Conservation (phyloP, 2,329 filamentous ascomycete genomes). For the Talaromyces marneffei region DNA sequence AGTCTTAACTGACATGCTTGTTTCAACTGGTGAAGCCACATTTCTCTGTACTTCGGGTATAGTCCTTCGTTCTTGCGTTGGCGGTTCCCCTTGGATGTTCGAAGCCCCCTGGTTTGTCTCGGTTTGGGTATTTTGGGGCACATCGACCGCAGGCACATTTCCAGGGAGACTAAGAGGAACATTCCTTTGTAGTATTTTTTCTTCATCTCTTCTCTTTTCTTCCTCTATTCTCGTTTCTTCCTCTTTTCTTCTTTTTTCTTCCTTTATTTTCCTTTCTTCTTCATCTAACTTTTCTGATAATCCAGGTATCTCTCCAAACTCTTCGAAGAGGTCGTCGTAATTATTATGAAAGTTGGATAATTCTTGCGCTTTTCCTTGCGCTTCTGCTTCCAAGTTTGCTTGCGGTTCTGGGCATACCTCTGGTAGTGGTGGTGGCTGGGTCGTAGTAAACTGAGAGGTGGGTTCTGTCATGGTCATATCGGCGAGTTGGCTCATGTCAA, state of each 20-base stretch:
- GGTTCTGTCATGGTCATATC: neutral
- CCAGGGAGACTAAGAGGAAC: neutral
- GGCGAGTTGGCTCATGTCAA: neutral
- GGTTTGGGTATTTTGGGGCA: neutral
- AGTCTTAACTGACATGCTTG: neutral
- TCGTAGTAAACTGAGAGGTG: neutral
- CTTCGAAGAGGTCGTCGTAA: neutral
- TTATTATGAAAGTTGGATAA: neutral
- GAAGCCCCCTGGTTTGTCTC: neutral
- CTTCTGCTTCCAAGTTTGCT: neutral
- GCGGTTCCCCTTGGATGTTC: neutral
- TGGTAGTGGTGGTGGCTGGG: neutral
- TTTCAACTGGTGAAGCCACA: neutral
- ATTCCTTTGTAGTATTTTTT: too few species aligned
- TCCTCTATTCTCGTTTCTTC: neutral
- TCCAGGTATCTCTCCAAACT: neutral
- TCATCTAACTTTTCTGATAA: too few species aligned
- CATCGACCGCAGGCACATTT: neutral
- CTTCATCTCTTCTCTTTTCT: neutral
- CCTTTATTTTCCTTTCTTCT: neutral
- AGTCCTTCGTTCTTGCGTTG: neutral
- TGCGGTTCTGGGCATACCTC: neutral
- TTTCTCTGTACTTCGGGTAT: neutral
- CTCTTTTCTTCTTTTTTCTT: neutral
- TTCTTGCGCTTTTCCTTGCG: neutral